Percentiles rank a stretch among this genome's conserved stretches.
phyloP scores from a whole-genome alignment of 345 rosid species.

The Pelargonium nanum region DNA sequence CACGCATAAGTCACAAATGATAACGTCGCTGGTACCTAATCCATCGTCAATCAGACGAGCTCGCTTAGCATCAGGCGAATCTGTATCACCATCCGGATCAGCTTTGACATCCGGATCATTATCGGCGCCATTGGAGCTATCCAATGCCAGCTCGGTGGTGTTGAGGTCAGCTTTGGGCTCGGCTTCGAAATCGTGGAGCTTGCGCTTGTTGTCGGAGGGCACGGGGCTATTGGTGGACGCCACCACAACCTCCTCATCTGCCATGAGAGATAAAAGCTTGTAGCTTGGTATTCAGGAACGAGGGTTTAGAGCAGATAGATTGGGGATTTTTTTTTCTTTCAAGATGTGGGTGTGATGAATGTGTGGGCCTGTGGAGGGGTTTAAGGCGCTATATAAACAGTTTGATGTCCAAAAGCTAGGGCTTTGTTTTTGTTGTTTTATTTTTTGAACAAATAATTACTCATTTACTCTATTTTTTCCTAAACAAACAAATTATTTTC shows the following conservation, averaged over 20 bases:
- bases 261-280: constrained; percentile 21
- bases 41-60: constrained; percentile 26
- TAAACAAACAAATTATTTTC: too few relatives aligned
- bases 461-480: too few relatives aligned
- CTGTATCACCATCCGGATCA: constrained; percentile 11
- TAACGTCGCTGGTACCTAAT: constrained; percentile 27
- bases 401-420: too few relatives aligned
- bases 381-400: neutral
- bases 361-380: neutral
- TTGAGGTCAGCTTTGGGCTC: constrained; percentile 17
- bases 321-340: neutral
- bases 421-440: too few relatives aligned
- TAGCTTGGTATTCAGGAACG: neutral
- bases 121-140: too few relatives aligned
- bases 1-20: neutral
- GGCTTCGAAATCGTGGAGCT: constrained; percentile 46
- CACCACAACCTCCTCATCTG: constrained; percentile 48
- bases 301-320: neutral
- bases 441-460: too few relatives aligned
- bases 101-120: constrained; percentile 9
- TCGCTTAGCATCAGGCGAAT: constrained; percentile 43
- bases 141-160: constrained; percentile 5
- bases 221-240: constrained; percentile 18
- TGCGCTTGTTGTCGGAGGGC: constrained; percentile 58
- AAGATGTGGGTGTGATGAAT: neutral